Percentiles rank a stretch among this genome's conserved stretches.
Evolutionary conservation across 495 filamentous ascomycete genomes (phyloP).

Genomic region (Pyrenula aspistea): DNA sequence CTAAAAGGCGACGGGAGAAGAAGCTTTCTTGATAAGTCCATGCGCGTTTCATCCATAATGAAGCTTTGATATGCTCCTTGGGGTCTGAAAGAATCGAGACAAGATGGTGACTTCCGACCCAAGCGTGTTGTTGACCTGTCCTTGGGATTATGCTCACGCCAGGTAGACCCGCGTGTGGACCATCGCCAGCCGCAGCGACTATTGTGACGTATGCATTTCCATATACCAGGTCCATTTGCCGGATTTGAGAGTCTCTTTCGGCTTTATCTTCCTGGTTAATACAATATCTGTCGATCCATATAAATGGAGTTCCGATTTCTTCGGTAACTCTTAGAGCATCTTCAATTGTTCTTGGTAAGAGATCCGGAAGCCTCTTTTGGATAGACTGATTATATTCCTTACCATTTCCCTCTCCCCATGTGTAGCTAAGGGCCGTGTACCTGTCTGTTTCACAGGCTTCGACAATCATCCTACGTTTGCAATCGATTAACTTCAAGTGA

Average conservation of each 20-base stretch:
- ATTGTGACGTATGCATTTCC: conserved; percentile 13
- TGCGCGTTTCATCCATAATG: conserved; percentile 3
- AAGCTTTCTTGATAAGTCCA: conserved; percentile 15
- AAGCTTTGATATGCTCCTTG: background rate
- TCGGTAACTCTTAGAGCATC: background rate
- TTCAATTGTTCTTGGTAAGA: background rate
- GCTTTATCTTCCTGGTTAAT: conserved; percentile 13
- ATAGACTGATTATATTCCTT: background rate
- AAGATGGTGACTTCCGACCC: background rate
- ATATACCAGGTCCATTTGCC: conserved; percentile 14
- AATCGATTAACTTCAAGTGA: background rate
- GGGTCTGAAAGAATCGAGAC: background rate
- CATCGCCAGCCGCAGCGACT: conserved; percentile 8
- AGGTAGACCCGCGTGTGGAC: background rate
- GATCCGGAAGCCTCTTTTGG: background rate
- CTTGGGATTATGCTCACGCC: background rate
- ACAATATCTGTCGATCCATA: conserved; percentile 7
- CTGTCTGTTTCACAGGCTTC: background rate
- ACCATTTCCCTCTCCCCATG: background rate
- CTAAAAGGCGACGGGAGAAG: conserved; percentile 11
- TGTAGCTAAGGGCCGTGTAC: background rate
- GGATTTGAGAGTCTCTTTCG: conserved; percentile 10
- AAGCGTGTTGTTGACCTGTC: background rate
- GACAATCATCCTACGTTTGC: background rate
- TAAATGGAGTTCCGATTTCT: background rate